Percentiles rank a stretch among this genome's conserved stretches.
phyloP scores from a whole-genome alignment of 2,329 filamentous ascomycete species.

The Phaeoacremonium minimum region DNA sequence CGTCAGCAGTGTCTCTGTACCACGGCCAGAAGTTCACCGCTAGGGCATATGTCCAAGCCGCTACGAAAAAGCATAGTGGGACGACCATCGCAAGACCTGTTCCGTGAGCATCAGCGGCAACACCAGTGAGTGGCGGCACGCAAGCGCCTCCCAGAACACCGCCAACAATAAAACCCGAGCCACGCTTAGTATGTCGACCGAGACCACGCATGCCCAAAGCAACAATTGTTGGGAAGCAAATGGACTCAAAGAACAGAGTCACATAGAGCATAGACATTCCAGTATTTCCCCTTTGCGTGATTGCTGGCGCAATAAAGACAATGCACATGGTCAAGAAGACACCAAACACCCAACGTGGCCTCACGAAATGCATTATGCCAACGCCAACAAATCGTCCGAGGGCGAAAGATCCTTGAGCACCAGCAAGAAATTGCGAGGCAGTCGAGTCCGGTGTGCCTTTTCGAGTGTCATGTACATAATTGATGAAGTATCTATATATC shows the following conservation, averaged over 20 bases:
- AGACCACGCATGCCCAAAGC: conserved; percentile 72
- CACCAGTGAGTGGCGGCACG: conserved; percentile 68
- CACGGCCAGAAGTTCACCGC: conserved; percentile 63
- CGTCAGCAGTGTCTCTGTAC: conserved; percentile 61
- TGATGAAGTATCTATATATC: conserved; percentile 65
- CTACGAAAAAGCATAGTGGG: conserved; percentile 55
- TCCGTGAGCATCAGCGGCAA: conserved; percentile 57
- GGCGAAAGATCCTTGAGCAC: conserved; percentile 70
- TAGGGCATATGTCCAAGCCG: conserved; percentile 51
- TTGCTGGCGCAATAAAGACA: conserved; percentile 52
- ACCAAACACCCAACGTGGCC: conserved; percentile 65
- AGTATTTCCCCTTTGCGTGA: conserved; percentile 38
- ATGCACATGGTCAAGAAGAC: conserved; percentile 61
- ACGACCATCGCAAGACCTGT: conserved; percentile 64
- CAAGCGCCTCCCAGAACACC: conserved; percentile 70
- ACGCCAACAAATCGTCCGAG: conserved; percentile 67
- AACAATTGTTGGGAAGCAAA: conserved; percentile 79
- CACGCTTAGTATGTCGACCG: conserved; percentile 73
- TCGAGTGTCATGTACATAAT: conserved; percentile 62
- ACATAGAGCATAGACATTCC: conserved; percentile 62
- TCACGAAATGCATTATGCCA: conserved; percentile 61
- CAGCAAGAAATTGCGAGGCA: conserved; percentile 66
- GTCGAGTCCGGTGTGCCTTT: conserved; percentile 41
- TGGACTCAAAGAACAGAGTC: conserved; percentile 74
- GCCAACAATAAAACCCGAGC: conserved; percentile 66